Evolutionary conservation across 2,329 filamentous ascomycete genomes (phyloP).

Genomic region (Clonostachys rhizophaga): DNA sequence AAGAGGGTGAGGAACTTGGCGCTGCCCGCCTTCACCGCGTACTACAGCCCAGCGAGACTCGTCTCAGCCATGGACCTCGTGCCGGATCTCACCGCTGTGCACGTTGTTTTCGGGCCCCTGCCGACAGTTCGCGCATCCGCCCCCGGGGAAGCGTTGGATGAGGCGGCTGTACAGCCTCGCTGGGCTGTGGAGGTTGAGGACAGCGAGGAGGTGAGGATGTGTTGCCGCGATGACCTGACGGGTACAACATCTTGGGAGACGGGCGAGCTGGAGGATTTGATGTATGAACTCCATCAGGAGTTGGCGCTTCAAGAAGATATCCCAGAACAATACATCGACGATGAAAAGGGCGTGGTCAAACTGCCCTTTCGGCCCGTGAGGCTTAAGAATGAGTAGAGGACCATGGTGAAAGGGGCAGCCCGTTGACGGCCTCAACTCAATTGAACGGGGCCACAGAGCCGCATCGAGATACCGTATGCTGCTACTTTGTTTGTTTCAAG

Average conservation of each 20-base stretch:
- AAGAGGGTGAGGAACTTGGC: slow-evolving; percentile 9
- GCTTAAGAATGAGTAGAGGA: no score
- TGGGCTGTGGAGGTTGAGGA: background rate
- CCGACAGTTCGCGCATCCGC: slow-evolving; percentile 5
- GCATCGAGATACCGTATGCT: no score
- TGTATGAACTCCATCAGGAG: slow-evolving; percentile 6
- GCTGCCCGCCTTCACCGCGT: slow-evolving; percentile 15
- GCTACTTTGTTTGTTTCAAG: no score
- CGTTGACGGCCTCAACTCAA: no score
- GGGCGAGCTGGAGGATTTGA: slow-evolving; percentile 9
- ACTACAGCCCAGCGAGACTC: slow-evolving; percentile 12
- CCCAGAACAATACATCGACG: no score
- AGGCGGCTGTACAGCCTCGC: no score
- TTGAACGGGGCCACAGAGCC: no score
- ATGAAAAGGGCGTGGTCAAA: no score
- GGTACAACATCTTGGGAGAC: slow-evolving; percentile 3
- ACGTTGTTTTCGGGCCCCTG: slow-evolving; percentile 12
- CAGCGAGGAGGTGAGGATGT: slow-evolving; percentile 7
- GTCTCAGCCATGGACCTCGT: slow-evolving; percentile 5
- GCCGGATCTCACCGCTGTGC: slow-evolving; percentile 10
- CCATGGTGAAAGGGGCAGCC: no score
- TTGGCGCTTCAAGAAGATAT: background rate
- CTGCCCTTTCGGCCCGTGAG: no score
- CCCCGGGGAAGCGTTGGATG: no score
- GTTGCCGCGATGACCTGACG: slow-evolving; percentile 2